Evolutionary conservation across 495 filamentous ascomycete species (phyloP).

Genomic region (Copromyces sp.): DNA sequence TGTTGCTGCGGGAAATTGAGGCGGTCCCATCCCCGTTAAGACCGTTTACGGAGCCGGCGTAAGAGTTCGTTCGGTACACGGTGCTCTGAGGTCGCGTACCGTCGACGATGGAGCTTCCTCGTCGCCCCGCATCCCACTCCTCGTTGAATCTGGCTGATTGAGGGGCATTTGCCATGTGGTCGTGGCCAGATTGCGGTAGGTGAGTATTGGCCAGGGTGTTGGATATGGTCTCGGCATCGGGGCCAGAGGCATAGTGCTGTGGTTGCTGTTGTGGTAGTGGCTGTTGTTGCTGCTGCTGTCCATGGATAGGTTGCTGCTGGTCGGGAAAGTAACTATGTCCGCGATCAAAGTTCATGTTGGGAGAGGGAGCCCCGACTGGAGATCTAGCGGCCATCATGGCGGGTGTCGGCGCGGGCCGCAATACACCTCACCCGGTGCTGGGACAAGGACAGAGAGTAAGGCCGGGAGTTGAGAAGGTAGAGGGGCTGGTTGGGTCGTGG

Average conservation of each 20-base stretch:
- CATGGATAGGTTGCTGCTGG: slow-evolving; percentile 11
- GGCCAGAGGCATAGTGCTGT: slow-evolving; percentile 11
- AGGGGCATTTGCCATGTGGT: slow-evolving; percentile 12
- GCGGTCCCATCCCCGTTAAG: slow-evolving; percentile 21
- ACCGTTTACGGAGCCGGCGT: slow-evolving; percentile 32
- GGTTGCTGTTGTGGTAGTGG: not conserved
- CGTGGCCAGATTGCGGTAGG: slow-evolving; percentile 21
- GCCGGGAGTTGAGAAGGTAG: not conserved
- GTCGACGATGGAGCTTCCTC: slow-evolving; percentile 51
- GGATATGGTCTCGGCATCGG: slow-evolving; percentile 30
- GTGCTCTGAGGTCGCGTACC: slow-evolving; percentile 19
- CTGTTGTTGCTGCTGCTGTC: slow-evolving; percentile 3
- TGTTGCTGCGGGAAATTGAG: slow-evolving; percentile 58
- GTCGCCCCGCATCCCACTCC: slow-evolving; percentile 61
- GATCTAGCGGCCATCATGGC: not conserved
- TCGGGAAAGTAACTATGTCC: slow-evolving; percentile 15
- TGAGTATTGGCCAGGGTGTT: slow-evolving; percentile 34
- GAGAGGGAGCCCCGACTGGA: slow-evolving; percentile 2
- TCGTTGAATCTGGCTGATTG: slow-evolving; percentile 49
- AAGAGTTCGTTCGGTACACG: slow-evolving; percentile 39
- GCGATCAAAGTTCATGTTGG: slow-evolving; percentile 7
- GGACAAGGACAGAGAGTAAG: not conserved
- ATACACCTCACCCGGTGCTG: not conserved
- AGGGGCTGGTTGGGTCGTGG: not conserved
- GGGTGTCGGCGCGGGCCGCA: not conserved